Percentiles rank a stretch among this genome's conserved stretches.
phyloP scores from a whole-genome alignment of 257 asterid species.

The Solanum pennellii region DNA sequence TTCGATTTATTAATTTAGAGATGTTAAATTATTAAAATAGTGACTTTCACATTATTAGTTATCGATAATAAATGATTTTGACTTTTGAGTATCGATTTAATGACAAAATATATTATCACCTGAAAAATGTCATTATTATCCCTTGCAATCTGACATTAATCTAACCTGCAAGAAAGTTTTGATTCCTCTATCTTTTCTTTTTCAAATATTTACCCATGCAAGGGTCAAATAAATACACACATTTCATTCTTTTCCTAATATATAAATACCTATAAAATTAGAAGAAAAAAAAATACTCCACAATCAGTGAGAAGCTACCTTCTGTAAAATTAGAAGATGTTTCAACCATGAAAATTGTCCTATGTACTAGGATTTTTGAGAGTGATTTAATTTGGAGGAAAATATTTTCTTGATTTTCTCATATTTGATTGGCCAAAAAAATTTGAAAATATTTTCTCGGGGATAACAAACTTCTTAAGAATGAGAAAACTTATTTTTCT shows the following conservation, averaged over 20 bases:
- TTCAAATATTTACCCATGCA: background rate
- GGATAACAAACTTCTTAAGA: too few relatives aligned
- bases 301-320: background rate
- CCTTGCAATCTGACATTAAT: background rate
- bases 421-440: too few relatives aligned
- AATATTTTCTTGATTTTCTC: rapidly evolving
- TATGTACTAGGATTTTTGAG: too few relatives aligned
- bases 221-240: background rate
- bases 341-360: background rate
- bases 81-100: too few relatives aligned
- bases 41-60: background rate
- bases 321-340: background rate
- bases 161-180: background rate
- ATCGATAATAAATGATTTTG: background rate
- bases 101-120: background rate
- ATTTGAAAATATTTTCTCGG: too few relatives aligned
- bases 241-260: background rate
- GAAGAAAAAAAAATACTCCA: rapidly evolving
- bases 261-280: background rate
- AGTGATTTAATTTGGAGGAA: background rate
- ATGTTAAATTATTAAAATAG: too few relatives aligned
- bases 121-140: background rate
- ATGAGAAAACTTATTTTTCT: too few relatives aligned
- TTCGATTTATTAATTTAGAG: background rate
- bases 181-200: background rate